Evolutionary conservation across 208 protist genomes (phyloP), one percentile per base, ranked within the genome.

Genomic region (Crithidia expoeki): DNA sequence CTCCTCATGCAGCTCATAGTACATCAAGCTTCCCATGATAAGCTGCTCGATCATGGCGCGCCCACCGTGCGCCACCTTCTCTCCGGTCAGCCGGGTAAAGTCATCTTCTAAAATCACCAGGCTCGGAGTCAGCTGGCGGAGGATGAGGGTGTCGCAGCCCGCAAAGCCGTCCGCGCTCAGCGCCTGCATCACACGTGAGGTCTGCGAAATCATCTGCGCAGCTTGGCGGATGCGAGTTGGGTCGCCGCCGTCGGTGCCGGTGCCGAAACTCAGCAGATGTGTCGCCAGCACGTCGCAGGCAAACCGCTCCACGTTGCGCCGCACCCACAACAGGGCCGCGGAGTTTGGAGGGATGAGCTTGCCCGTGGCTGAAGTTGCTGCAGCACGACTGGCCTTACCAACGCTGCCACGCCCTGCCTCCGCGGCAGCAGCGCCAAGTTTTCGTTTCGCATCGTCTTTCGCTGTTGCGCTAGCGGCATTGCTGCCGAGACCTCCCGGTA

Each of bases 321-420:
- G 88, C 53, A 94, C 90, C 87, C 87, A 96, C 47, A 96, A 76
- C 47, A 94, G 76, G 44, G 86, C 80, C 1, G 88, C 79, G 2
- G 88, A 86, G 73, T 88, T 93, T 2, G 88, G 86, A 9, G 90
- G 84, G 27, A 93, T 77, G 25, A 80, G 78, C 30, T 42, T 38
- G 1, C 59, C 47, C n/a, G n/a, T n/a, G 19, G 51, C 34, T 9
- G 33, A 32, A 23, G 57, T 23, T 21, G 27, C 46, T 17, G 63
- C 42, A 12, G 40, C 23, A 6, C 28, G 42, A 7, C 5, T 47
- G 16, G 28, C 50, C 19, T 4, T 49, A 11, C 34, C 49, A 2
- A 21, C 62, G 34, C 38, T 27, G 57, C 40, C 28, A 23, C 60
- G 17, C 9, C 34, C n/a, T 34, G 51, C 38, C 17, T 7, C 16